Base-by-base conservation (phyloP, 176 grass and related monocot genomes). In the Secale cereale region DNA sequence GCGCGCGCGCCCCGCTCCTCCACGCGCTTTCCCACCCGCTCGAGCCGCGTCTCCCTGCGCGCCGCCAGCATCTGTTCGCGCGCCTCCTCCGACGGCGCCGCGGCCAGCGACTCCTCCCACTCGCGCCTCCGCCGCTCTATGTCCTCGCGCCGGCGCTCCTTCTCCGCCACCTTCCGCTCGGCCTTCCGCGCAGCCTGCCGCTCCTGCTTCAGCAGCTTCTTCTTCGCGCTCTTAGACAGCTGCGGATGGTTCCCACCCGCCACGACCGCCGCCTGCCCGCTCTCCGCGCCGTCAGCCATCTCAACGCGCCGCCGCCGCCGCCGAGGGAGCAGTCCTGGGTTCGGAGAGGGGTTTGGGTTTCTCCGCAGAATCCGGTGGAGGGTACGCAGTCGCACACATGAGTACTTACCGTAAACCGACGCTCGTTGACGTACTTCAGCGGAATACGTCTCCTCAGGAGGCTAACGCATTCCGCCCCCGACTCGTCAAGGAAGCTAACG, bases 191-290 rank as follows among this genome's bases (percentile, higher is more conserved):
- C 90, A 82, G 88, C 79, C 62, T 81, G 79, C 63, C 85, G 70
- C 90, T 94, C 90, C 83, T 88, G 85, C 90, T 94, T 94, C 85
- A 59, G 61, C 22, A 81, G 85, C 59, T 89, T 89, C 90, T 94
- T 94, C 85, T 76, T 85, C 23, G 87, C 90, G 76, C 85, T 92
- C 87, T 95, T 95, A 59, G 90, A 86, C 33, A 95, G 70, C 66
- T 23, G 57, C 1, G 82, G 68, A 15, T 43, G 46, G 2, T 78
- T 30, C 2, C 41, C 86, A 0, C 76, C 79, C 0, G 7, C 75
- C 62, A 4, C 7, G 0, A 57, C 33, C 1, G 71, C 59, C 2
- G 77, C 43, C 40, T 76, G 59, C 64, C 33, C 82, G 45, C 28
- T 65, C 26, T 79, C 78, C 28, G 69, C 28, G 10, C 65, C 74